Conservation (phyloP, 148 eudicot species). For the Spergularia marina region DNA sequence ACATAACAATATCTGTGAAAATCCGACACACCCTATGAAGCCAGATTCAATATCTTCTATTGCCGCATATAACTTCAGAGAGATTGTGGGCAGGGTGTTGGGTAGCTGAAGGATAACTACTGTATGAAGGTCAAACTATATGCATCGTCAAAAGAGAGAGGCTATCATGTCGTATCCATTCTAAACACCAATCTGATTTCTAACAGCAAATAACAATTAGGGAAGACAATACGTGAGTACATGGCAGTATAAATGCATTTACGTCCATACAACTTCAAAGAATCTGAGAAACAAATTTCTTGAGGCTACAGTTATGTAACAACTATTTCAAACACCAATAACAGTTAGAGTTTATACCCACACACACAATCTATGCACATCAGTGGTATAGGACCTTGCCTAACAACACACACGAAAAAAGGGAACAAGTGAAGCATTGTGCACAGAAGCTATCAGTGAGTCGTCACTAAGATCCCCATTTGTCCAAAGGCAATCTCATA, state of each 20-base stretch:
- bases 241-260: too few species aligned
- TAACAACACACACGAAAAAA: background rate
- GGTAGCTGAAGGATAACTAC: too few species aligned
- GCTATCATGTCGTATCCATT: background rate
- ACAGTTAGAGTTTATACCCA: background rate
- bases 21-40: slow-evolving; percentile 12
- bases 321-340: background rate
- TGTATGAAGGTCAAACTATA: too few species aligned
- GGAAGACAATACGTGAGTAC: too few species aligned
- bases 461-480: slow-evolving; percentile 84
- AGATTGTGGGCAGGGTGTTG: too few species aligned
- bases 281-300: slow-evolving; percentile 3
- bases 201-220: too few species aligned
- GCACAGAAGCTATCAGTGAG: slow-evolving; percentile 32
- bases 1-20: slow-evolving; percentile 3
- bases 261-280: background rate
- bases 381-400: background rate
- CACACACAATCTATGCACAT: slow-evolving; percentile 8
- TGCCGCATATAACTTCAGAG: slow-evolving; percentile 13
- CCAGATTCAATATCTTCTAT: background rate
- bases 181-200: background rate
- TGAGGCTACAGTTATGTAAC: background rate
- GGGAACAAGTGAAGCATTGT: slow-evolving; percentile 14
- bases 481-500: slow-evolving; percentile 76
- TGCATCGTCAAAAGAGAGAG: background rate